Evolutionary conservation across 2,329 filamentous ascomycete genomes (phyloP).

Genomic region (Scolecobasidium constrictum): DNA sequence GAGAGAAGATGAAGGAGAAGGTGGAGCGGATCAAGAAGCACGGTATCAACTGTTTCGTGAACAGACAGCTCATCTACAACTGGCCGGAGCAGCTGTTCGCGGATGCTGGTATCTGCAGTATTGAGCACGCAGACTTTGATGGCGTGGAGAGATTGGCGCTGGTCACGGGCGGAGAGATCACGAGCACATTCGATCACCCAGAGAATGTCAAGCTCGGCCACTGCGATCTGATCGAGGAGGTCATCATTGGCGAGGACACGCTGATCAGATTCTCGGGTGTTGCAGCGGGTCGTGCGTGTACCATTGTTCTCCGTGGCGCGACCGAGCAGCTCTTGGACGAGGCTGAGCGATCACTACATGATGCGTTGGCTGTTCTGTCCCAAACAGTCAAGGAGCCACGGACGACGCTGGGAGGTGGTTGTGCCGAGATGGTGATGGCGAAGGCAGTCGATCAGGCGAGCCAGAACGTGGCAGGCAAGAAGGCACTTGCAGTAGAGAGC

Average conservation of each 20-base stretch:
- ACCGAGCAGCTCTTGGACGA: slow-evolving; percentile 96
- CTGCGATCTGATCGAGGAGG: slow-evolving; percentile 92
- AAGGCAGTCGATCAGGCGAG: slow-evolving; percentile 92
- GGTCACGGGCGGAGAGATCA: slow-evolving; percentile 94
- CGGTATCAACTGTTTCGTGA: slow-evolving; percentile 99
- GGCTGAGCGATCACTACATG: slow-evolving; percentile 89
- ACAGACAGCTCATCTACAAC: slow-evolving; percentile 98
- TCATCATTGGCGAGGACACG: slow-evolving; percentile 96
- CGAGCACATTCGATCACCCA: slow-evolving; percentile 95
- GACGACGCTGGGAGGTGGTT: slow-evolving; percentile 89
- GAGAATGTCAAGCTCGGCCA: slow-evolving; percentile 93
- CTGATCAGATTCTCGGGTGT: slow-evolving; percentile 96
- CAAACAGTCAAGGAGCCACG: slow-evolving; percentile 92
- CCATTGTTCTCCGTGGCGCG: slow-evolving; percentile 88
- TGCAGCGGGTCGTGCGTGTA: slow-evolving; percentile 87
- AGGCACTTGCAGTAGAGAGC: slow-evolving; percentile 81
- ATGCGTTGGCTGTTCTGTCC: slow-evolving; percentile 89
- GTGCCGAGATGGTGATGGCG: slow-evolving; percentile 97
- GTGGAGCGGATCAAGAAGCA: slow-evolving; percentile 98
- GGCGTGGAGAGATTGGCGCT: slow-evolving; percentile 90
- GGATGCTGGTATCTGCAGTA: slow-evolving; percentile 94
- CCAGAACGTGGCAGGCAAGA: slow-evolving; percentile 92
- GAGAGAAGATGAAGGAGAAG: slow-evolving; percentile 99
- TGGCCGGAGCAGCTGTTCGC: slow-evolving; percentile 99
- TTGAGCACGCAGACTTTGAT: slow-evolving; percentile 98